Base-by-base conservation (phyloP, 805 yeast species). In the Saturnispora saitoi region DNA sequence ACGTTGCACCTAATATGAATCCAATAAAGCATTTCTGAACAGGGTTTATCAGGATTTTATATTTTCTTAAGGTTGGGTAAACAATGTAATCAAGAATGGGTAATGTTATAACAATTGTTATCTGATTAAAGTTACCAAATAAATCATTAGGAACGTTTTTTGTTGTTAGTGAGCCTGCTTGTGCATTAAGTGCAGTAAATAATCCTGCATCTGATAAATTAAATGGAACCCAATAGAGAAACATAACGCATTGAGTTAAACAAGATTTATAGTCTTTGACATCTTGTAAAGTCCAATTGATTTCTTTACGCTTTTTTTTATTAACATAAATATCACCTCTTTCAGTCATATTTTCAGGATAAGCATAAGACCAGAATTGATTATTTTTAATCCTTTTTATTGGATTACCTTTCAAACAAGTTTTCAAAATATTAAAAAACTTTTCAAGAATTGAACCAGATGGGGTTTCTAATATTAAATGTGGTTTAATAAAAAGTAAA, bases 141-240 rank as follows among this genome's bases (percentile, higher is more conserved):
- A 76, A 69, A 67, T 77, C 81, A 56, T 76, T 77, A 51, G 81
- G 81, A 55, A 77, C 77, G 43, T 78, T 77, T 29, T 73, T 64
- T 26, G 74, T 65, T 8, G 70, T 62, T 80, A 77, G 73, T 26
- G 77, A 69, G 53, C 77, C 78, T 44, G 80, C 78, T 60, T 75
- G 80, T 4, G 78, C 72, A 51, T 70, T 75, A 57, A 71, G 76
- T 15, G 63, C 50, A 41, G 73, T 62, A 28, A 77, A 77, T 56
- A 75, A 66, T 51, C 79, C 79, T 49, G 71, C 63, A 58, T 76
- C 79, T 51, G 71, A 70, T 47, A 67, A 54, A 53, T 64, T 61
- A 60, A 63, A 66, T 47, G 65, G 58, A 48, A 65, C 53, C 54
- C 62, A 75, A 61, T 69, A 74, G 22, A 69, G 48, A 59, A 76